Evolutionary conservation across 768 basidiomycete genomes (phyloP).

Genomic region (Candolleomyces aberdarensis): DNA sequence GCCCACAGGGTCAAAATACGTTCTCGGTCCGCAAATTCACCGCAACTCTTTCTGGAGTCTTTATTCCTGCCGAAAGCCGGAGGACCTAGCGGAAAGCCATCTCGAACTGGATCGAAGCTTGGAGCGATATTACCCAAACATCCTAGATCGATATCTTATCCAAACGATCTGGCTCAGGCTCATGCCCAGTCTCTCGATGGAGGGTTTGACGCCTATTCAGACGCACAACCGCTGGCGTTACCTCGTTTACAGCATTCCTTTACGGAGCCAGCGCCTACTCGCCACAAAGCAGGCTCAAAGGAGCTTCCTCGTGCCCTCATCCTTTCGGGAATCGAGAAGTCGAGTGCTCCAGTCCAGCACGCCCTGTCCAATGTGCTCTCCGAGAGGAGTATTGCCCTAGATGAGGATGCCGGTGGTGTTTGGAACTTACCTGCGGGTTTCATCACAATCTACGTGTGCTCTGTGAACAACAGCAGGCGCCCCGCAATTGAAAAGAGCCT

Average conservation of each 20-base stretch:
- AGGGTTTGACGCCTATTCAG: not conserved
- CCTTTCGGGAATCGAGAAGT: constrained; percentile 67
- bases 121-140: constrained; percentile 13
- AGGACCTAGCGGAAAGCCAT: not conserved
- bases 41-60: constrained; percentile 20
- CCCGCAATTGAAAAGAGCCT: constrained; percentile 63
- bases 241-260: constrained; percentile 26
- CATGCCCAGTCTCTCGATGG: constrained; percentile 1
- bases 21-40: constrained; percentile 8
- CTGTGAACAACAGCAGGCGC: constrained; percentile 57
- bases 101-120: not conserved
- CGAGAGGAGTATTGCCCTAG: constrained; percentile 48
- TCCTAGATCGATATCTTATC: constrained; percentile 32
- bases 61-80: constrained; percentile 22
- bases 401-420: constrained; percentile 33
- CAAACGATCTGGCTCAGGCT: constrained; percentile 25
- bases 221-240: constrained; percentile 12
- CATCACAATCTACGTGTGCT: constrained; percentile 70
- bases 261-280: constrained; percentile 29
- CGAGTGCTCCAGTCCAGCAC: constrained; percentile 51
- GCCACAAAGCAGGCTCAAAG: constrained; percentile 9
- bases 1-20: constrained; percentile 57
- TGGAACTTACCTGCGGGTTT: constrained; percentile 69
- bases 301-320: constrained; percentile 60
- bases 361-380: constrained; percentile 51